These are phyloP conservation scores for Malus fusca DNA, from an alignment of 306 rosid genomes.

Conservation along the genomic window DNA sequence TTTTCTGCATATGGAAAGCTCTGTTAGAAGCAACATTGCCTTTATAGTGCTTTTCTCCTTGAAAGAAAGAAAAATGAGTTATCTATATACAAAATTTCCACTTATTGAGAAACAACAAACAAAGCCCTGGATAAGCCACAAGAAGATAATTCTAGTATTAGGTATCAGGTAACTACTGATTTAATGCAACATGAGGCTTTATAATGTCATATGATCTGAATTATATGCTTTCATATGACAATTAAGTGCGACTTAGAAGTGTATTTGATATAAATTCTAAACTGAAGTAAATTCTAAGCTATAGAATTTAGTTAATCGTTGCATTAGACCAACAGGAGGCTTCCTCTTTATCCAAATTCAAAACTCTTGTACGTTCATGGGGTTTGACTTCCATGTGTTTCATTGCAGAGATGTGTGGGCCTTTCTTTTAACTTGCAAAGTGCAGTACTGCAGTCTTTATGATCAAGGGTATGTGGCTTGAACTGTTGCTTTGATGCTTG, in stretches of 20 bases:
- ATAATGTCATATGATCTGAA: not conserved
- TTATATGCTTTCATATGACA: no score
- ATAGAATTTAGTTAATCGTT: not conserved
- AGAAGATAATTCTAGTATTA: not conserved
- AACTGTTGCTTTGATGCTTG: not conserved
- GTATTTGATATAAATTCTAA: not conserved
- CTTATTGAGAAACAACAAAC: not conserved
- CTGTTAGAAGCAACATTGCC: not conserved
- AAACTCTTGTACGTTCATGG: not conserved
- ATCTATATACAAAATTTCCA: not conserved
- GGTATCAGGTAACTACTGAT: not conserved
- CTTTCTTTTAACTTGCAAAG: slow-evolving; percentile 78
- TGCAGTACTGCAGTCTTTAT: slow-evolving; percentile 83
- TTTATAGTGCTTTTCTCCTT: not conserved
- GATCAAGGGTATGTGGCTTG: slow-evolving; percentile 69
- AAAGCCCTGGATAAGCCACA: not conserved
- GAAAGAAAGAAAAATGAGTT: not conserved
- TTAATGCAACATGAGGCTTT: not conserved
- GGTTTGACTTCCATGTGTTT: slow-evolving; percentile 27
- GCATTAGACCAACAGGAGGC: not conserved
- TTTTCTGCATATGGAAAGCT: slow-evolving; percentile 6
- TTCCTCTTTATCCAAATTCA: slow-evolving; percentile 11
- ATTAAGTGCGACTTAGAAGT: no score
- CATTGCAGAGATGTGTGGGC: slow-evolving; percentile 93
- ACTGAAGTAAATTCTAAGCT: not conserved